A percentile compares a stretch with the other conserved stretches of the same genome.
Conservation (phyloP, 257 asterid species). For the Nyctanthes arbortristis region DNA sequence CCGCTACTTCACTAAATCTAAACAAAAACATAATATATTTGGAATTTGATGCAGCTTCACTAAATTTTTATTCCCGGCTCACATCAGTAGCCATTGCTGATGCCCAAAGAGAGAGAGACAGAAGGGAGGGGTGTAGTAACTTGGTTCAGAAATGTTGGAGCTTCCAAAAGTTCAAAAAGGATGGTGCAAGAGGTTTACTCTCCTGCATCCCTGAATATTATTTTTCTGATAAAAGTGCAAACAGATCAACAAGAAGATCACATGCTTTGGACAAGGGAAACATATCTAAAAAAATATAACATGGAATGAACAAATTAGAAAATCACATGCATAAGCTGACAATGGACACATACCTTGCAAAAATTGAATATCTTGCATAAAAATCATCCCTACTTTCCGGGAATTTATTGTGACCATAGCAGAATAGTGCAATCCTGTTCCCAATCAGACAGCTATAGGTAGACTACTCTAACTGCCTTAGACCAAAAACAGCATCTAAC, state of each 20-base stretch:
- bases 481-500: constrained; percentile 7
- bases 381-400: constrained; percentile 25
- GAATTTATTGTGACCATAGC: constrained; percentile 10
- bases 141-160: not conserved
- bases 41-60: too few relatives aligned
- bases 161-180: not conserved
- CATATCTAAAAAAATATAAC: not conserved
- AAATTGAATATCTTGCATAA: constrained; percentile 14
- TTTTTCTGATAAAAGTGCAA: not conserved
- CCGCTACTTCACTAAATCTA: not conserved
- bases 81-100: not conserved
- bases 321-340: not conserved
- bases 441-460: constrained; percentile 16
- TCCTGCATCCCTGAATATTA: not conserved
- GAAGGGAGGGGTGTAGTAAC: too few relatives aligned
- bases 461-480: constrained; percentile 8
- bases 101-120: too few relatives aligned
- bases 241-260: not conserved
- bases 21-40: too few relatives aligned
- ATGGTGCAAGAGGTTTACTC: not conserved
- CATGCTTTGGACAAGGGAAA: not conserved
- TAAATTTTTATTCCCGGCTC: not conserved
- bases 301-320: not conserved
- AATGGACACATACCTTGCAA: constrained; percentile 20
- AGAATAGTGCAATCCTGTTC: constrained; percentile 8